A percentile compares a stretch with the other conserved stretches of the same genome.
Conservation (phyloP, 139 green algal species). For the Closterium sp. region DNA sequence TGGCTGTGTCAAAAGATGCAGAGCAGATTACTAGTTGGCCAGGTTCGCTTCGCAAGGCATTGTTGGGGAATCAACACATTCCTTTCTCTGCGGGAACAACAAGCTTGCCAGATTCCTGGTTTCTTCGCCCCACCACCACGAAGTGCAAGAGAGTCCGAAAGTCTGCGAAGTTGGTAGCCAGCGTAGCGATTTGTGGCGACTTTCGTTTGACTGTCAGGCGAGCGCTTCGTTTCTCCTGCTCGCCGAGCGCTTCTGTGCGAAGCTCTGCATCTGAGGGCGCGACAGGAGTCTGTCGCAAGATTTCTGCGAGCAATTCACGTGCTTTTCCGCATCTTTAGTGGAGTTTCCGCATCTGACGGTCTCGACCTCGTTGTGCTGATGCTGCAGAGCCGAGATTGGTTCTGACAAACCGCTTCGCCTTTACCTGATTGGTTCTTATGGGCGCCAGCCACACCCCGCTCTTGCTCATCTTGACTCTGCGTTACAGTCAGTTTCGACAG, state of each 20-base stretch:
- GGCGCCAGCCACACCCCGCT: not conserved
- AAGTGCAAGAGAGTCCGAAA: too few species aligned
- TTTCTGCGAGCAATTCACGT: not conserved
- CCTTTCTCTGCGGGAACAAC: too few species aligned
- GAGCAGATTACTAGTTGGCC: too few species aligned
- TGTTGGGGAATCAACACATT: too few species aligned
- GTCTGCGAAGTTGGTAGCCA: not conserved
- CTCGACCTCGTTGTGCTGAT: not conserved
- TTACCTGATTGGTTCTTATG: not conserved
- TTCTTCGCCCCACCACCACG: too few species aligned
- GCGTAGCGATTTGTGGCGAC: not conserved
- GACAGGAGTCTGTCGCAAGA: not conserved
- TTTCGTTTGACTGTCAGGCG: not conserved
- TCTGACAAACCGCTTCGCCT: not conserved
- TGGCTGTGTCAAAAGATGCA: too few species aligned
- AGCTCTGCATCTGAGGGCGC: too few species aligned
- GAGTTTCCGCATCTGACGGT: not conserved
- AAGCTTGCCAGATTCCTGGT: too few species aligned
- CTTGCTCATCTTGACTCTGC: not conserved
- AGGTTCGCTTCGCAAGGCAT: too few species aligned
- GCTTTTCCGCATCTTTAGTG: not conserved
- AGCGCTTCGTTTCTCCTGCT: not conserved
- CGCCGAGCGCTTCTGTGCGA: too few species aligned
- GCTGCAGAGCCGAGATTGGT: not conserved
- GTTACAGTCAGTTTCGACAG: not conserved